Evolutionary conservation across 495 filamentous ascomycete genomes (phyloP), one percentile per base, ranked within the genome.

Genomic region (Podospora appendiculata): DNA sequence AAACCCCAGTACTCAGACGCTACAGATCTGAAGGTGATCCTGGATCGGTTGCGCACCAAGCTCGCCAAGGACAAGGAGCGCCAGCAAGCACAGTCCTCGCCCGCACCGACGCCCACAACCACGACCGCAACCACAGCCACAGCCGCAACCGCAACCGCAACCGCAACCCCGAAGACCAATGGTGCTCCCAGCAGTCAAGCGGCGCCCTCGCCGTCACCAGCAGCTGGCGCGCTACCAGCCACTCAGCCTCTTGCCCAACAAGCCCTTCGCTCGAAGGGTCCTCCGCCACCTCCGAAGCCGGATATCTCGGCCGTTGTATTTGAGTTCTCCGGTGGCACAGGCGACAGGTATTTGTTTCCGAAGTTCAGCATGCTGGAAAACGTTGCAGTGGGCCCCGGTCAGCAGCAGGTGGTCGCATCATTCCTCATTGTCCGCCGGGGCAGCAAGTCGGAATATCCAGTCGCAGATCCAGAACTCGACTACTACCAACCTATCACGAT

Each of bases 401-500:
- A 71, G 51, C 71, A 79, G 54, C 71, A 79, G 53, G 74, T 82
- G 16, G 72, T 80, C 50, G 81, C 80, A 32, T 85, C 82, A 1
- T 89, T 88, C 62, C 68, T 88, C 32, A 74, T 87, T 39, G 81
- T 84, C 6, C 80, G 79, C 38, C 80, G 75, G 54, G 80, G 79
- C 16, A 80, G 75, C 59, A 68, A 66, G 33, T 67, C 73, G 17
- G 78, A 80, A 53, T 79, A 80, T 43, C 65, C 65, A 10, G 65
- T 70, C 36, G 73, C 70, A 2, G 74, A 80, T 47, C 75, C 73
- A 16, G 74, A 50, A 52, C 76, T 64, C 67, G 89, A 91, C 54
- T 95, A 93, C 69, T 96, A 94, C 65, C 89, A 96, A 58, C 89
- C 92, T 3, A 75, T 96, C 32, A 96, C 93, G 0, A 81, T 95